Percentiles rank a stretch among this genome's conserved stretches.
Conservation (phyloP, 495 filamentous ascomycete genomes). For the Platismatia glauca region DNA sequence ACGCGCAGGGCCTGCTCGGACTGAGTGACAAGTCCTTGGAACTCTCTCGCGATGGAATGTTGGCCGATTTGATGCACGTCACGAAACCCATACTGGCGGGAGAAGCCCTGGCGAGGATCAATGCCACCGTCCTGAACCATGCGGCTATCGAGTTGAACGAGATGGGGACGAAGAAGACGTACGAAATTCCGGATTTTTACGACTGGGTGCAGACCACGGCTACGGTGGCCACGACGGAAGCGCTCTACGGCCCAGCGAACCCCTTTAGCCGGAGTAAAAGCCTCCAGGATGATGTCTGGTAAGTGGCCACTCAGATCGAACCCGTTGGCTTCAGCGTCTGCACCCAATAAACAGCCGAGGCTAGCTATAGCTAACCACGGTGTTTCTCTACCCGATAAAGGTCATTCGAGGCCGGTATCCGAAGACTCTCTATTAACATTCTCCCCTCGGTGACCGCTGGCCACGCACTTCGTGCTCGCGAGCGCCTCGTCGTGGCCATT, state of each 20-base stretch:
- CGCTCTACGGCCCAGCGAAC: background rate
- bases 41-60: background rate
- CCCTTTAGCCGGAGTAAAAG: background rate
- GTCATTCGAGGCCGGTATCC: background rate
- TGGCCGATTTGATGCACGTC: background rate
- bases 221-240: background rate
- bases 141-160: background rate
- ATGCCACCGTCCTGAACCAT: background rate
- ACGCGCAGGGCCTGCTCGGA: background rate
- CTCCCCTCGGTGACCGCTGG: background rate
- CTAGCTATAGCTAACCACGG: background rate
- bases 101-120: background rate
- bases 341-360: background rate
- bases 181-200: background rate
- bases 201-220: background rate
- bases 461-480: background rate
- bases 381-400: background rate
- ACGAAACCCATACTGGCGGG: background rate
- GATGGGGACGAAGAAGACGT: background rate
- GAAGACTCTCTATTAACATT: background rate
- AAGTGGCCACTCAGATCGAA: background rate
- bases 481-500: background rate
- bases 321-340: background rate
- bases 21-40: background rate
- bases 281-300: background rate